These are phyloP conservation scores for Lentinula guzmanii DNA, from an alignment of 768 basidiomycete genomes.

Conservation along the genomic window DNA sequence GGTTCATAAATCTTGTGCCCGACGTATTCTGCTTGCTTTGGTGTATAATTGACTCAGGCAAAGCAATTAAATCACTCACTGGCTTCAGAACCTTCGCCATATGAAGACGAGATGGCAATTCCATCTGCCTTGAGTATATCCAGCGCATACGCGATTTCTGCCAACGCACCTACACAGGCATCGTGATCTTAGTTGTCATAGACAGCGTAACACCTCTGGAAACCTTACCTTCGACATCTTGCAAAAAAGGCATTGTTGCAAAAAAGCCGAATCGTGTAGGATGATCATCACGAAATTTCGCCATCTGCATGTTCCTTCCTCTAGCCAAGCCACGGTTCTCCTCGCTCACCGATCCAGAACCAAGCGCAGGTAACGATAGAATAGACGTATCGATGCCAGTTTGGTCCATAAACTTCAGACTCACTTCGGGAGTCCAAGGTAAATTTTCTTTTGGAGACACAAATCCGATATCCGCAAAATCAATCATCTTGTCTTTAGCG, in stretches of 20 bases:
- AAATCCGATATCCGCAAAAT: conserved; percentile 46
- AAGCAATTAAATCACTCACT: conserved; percentile 26
- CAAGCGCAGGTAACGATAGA: conserved; percentile 60
- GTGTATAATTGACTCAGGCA: neutral
- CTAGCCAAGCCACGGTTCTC: conserved; percentile 38
- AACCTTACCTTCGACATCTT: conserved; percentile 51
- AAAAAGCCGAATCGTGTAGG: conserved; percentile 65
- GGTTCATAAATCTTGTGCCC: conserved; percentile 59
- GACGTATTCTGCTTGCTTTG: conserved; percentile 46
- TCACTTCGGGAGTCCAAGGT: conserved; percentile 57
- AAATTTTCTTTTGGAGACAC: conserved; percentile 55
- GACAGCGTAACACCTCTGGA: neutral
- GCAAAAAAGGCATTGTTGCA: conserved; percentile 55
- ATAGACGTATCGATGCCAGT: conserved; percentile 54
- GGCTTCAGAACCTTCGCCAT: conserved; percentile 47
- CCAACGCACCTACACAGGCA: conserved; percentile 39
- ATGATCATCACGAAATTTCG: conserved; percentile 40
- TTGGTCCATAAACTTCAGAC: conserved; percentile 58
- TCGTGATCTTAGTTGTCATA: neutral
- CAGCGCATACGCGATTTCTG: conserved; percentile 55
- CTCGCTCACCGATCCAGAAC: conserved; percentile 27
- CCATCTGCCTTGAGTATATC: conserved; percentile 62
- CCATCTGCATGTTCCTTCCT: conserved; percentile 40
- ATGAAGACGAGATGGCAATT: conserved; percentile 61
- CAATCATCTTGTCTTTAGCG: conserved; percentile 35